Evolutionary conservation across 2,329 filamentous ascomycete species (phyloP).

Genomic region (Lomentospora prolificans): DNA sequence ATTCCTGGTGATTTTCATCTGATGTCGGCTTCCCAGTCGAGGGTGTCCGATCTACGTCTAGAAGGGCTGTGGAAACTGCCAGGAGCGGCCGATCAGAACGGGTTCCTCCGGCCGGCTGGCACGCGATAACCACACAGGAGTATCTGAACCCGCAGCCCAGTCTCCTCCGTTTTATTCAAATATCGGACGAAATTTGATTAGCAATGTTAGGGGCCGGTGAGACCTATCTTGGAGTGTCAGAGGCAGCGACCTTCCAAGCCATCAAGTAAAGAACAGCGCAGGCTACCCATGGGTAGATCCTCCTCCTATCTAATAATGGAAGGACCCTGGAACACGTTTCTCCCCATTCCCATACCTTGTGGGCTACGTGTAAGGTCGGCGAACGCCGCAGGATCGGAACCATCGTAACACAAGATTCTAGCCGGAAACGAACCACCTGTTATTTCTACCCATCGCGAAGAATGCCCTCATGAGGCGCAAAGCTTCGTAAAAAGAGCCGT

Average conservation of each 20-base stretch:
- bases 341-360: not conserved
- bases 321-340: not conserved
- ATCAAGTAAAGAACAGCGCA: not conserved
- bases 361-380: not conserved
- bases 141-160: not conserved
- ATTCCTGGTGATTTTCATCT: conserved; percentile 6
- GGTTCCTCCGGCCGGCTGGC: conserved; percentile 3
- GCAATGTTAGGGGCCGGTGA: not conserved
- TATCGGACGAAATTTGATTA: conserved; percentile 4
- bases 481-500: not conserved
- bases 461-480: no score
- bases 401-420: no score
- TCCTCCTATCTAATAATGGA: not conserved
- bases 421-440: no score
- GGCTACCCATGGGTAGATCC: not conserved
- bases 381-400: not conserved
- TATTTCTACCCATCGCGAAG: no score
- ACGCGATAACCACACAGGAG: not conserved
- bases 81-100: conserved; percentile 7
- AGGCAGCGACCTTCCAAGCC: not conserved
- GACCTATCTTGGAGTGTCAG: not conserved
- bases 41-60: conserved; percentile 7
- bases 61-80: conserved; percentile 6
- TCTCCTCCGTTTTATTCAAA: not conserved
- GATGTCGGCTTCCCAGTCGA: conserved; percentile 6